A percentile compares a stretch with the other conserved stretches of the same genome.
These are phyloP conservation scores for Ceratocystis cacaofunesta DNA, from an alignment of 2,329 filamentous ascomycete species.

Conservation along the genomic window DNA sequence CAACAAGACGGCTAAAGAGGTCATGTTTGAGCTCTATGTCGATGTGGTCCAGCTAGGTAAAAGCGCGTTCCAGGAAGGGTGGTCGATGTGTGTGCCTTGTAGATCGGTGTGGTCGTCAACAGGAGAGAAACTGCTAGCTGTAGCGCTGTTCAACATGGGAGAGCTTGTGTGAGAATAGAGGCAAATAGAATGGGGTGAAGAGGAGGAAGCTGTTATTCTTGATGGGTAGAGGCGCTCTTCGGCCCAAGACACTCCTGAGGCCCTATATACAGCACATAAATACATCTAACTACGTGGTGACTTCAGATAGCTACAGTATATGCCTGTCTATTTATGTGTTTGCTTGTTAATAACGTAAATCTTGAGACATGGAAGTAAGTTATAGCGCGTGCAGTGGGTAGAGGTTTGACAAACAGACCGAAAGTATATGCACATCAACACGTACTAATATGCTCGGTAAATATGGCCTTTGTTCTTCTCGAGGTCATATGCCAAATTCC, in stretches of 20 bases:
- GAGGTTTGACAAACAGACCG: neutral
- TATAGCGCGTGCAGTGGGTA: neutral
- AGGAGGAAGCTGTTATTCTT: neutral
- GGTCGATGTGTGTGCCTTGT: slow-evolving; percentile 24
- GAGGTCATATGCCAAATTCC: neutral
- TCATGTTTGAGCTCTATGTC: slow-evolving; percentile 22
- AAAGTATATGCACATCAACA: neutral
- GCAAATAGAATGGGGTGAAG: neutral
- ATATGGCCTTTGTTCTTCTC: neutral
- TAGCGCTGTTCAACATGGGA: slow-evolving; percentile 24
- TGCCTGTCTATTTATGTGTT: neutral
- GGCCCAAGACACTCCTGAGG: neutral
- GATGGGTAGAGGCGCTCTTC: neutral
- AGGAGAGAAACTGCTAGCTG: slow-evolving; percentile 23
- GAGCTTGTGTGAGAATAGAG: slow-evolving; percentile 7
- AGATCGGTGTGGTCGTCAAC: slow-evolving; percentile 25
- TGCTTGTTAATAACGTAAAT: neutral
- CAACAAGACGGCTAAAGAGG: slow-evolving; percentile 11
- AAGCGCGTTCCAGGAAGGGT: slow-evolving; percentile 9
- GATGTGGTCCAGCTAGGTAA: slow-evolving; percentile 23
- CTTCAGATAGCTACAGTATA: neutral
- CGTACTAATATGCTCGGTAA: neutral
- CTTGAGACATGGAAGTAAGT: neutral
- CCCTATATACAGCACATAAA: neutral
- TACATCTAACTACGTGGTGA: neutral